These are phyloP conservation scores for Sugiyamaella pinicola DNA, from an alignment of 1,139 yeast species.

Conservation along the genomic window DNA sequence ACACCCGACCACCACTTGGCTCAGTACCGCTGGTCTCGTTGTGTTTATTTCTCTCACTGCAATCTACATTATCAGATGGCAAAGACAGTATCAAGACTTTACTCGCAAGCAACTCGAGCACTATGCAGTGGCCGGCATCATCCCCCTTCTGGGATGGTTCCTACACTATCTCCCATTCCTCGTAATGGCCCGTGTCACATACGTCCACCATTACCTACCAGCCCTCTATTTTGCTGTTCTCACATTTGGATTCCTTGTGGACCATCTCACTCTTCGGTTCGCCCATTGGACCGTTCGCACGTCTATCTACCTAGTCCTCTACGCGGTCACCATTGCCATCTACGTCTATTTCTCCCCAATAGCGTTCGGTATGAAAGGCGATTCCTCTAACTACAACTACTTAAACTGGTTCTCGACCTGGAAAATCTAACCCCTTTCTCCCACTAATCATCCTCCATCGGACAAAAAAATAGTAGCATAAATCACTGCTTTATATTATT, in stretches of 20 bases:
- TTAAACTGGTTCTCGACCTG: constrained; percentile 78
- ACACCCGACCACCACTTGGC: constrained; percentile 93
- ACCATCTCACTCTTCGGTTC: constrained; percentile 56
- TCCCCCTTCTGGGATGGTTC: constrained; percentile 93
- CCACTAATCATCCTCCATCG: background rate
- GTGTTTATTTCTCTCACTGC: constrained; percentile 60
- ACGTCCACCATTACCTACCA: constrained; percentile 95
- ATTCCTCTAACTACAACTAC: constrained; percentile 64
- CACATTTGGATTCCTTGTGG: constrained; percentile 74
- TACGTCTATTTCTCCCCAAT: constrained; percentile 77
- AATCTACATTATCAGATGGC: constrained; percentile 80
- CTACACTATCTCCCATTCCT: constrained; percentile 89
- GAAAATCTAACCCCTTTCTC: constrained; percentile 50
- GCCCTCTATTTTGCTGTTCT: constrained; percentile 94
- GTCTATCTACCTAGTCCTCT: constrained; percentile 46
- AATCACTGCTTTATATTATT: constrained; percentile 3
- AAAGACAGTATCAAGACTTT: constrained; percentile 83
- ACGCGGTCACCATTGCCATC: constrained; percentile 60
- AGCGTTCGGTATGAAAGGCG: constrained; percentile 90
- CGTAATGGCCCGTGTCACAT: constrained; percentile 95
- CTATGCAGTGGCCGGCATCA: constrained; percentile 79
- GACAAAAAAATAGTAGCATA: constrained; percentile 8
- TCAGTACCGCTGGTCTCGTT: constrained; percentile 71
- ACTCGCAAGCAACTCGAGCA: constrained; percentile 45
- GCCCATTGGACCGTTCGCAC: constrained; percentile 40